Evolutionary conservation across 2,329 filamentous ascomycete species (phyloP).

Genomic region (Penicillium sp.): DNA sequence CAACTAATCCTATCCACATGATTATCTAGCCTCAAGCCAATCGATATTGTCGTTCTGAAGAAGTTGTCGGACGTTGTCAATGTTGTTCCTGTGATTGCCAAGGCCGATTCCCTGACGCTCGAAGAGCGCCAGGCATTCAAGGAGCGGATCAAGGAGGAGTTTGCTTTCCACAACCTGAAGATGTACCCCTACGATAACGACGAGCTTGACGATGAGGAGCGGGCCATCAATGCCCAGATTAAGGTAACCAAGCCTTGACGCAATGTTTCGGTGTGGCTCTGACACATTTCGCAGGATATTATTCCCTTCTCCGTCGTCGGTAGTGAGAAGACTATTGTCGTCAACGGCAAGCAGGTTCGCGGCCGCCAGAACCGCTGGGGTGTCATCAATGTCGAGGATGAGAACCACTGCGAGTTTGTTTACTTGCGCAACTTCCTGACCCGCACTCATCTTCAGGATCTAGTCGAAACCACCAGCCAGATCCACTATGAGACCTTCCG

Average conservation of each 20-base stretch:
- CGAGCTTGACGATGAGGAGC: conserved; percentile 96
- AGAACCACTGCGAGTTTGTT: conserved; percentile 99
- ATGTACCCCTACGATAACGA: conserved; percentile 99
- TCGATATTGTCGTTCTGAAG: conserved; percentile 99
- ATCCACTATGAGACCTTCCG: conserved; percentile 99
- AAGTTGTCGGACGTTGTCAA: conserved; percentile 99
- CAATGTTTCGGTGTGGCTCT: not conserved
- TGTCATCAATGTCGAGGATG: conserved; percentile 98
- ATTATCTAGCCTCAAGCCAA: conserved; percentile 72
- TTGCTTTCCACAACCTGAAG: conserved; percentile 98
- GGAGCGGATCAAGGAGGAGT: conserved; percentile 99
- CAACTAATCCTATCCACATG: not conserved
- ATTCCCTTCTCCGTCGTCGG: conserved; percentile 97
- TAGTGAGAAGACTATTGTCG: conserved; percentile 95
- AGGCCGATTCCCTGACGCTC: conserved; percentile 91
- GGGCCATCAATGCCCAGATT: conserved; percentile 88
- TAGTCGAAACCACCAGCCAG: conserved; percentile 98
- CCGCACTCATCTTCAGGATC: conserved; percentile 94
- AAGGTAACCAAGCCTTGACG: conserved; percentile 62
- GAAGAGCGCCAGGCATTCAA: conserved; percentile 97
- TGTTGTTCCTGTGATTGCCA: conserved; percentile 97
- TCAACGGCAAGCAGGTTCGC: conserved; percentile 95
- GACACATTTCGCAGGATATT: conserved; percentile 62
- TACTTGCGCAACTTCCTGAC: conserved; percentile 98
- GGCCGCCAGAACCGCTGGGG: conserved; percentile 99